These are phyloP conservation scores for Barnettozyma pratensis DNA, from an alignment of 805 yeast genomes.

Conservation along the genomic window DNA sequence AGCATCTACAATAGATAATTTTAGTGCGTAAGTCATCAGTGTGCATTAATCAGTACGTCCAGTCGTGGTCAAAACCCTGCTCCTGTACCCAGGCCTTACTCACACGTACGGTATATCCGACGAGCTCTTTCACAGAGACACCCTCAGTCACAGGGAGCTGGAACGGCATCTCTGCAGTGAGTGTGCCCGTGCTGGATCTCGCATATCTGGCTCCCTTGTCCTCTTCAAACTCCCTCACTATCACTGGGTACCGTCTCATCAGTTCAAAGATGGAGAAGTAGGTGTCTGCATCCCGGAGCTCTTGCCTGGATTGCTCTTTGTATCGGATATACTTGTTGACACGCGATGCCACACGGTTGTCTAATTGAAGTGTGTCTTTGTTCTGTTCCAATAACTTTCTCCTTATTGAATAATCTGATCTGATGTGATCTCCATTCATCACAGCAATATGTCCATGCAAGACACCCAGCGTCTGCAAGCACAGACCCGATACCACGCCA, in stretches of 20 bases:
- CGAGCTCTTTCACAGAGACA: slow-evolving; percentile 4
- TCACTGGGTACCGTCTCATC: slow-evolving; percentile 8
- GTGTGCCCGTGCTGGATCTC: not conserved
- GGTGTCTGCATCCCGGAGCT: slow-evolving; percentile 8
- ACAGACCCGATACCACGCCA: slow-evolving; percentile 13
- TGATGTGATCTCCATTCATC: slow-evolving; percentile 10
- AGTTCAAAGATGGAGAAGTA: slow-evolving; percentile 11
- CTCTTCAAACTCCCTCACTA: slow-evolving; percentile 3
- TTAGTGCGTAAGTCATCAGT: no score
- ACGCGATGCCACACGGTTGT: slow-evolving; percentile 3
- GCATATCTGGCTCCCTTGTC: not conserved
- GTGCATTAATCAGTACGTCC: slow-evolving; percentile 1
- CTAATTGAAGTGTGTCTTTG: not conserved
- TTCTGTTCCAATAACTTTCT: not conserved
- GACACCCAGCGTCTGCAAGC: slow-evolving; percentile 12
- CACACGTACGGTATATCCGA: slow-evolving; percentile 7
- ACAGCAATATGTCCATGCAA: slow-evolving; percentile 15
- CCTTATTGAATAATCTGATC: slow-evolving; percentile 4
- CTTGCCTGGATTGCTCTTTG: slow-evolving; percentile 6
- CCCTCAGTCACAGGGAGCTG: slow-evolving; percentile 10
- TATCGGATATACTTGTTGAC: slow-evolving; percentile 6
- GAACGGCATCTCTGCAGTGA: not conserved
- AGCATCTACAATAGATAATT: no score
- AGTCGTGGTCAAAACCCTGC: not conserved
- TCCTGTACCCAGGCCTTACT: slow-evolving; percentile 11